Evolutionary conservation across 2,329 filamentous ascomycete genomes (phyloP), one percentile per base, ranked within the genome.

Genomic region (Monosporascus sp.): DNA sequence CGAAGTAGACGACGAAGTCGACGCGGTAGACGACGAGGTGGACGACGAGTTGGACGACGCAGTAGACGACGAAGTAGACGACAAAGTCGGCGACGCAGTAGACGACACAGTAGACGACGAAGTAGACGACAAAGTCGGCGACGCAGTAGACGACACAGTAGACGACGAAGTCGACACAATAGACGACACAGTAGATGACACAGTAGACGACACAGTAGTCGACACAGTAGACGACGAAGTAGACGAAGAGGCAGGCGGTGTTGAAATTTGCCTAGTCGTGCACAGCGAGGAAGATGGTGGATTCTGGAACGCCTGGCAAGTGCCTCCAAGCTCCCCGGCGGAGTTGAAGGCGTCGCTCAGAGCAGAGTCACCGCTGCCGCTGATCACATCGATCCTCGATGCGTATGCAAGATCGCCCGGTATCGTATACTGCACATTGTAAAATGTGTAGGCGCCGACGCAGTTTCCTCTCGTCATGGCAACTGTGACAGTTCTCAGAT

Each of bases 271-370:
- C 24, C 18, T 59, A 14, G 60, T 59, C 5, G 60, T 62, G 47
- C 63, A 65, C 27, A 57, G 27, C 18, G 67, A 68, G 6, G 63
- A 53, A 1, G 43, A 11, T 3, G 63, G 66, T 6, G 70, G 65
- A 9, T 67, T 69, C 5, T 70, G 60, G 57, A 79, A 78, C 6
- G 63, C 27, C 5, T 59, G 59, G 55, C 80, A 82, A 2, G 69
- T 73, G 8, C 71, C 74, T 3, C 70, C 72, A 14, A 82, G 58
- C 9, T 69, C 68, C 25, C 70, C 69, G 17, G 73, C 73, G 25
- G 72, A 68, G 59, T 79, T 81, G 67, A 82, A 82, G 46, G 67
- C 67, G 55, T 81, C 78, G 5, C 66, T 65, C 52, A 70, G 63
- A 37, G 67, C 66, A 11, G 67, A 59, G 17, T 60, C 54, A 9